Conservation (phyloP, 1,139 yeast genomes). For the Scheffersomyces insectosa region DNA sequence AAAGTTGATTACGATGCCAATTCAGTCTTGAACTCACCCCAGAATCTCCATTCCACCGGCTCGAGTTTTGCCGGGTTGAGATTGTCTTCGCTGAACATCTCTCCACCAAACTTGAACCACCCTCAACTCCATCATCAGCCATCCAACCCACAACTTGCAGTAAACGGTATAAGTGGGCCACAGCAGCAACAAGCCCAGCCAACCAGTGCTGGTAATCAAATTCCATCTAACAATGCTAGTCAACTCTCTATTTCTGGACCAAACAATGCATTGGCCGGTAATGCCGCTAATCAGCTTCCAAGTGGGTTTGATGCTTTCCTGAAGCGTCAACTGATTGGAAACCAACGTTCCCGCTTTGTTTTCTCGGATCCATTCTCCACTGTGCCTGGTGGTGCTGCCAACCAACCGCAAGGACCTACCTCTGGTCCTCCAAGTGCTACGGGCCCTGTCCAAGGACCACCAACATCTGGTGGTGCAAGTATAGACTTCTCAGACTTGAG, state of each 20-base stretch:
- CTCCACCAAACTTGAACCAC: constrained; percentile 27
- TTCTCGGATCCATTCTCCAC: constrained; percentile 65
- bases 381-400: constrained; percentile 6
- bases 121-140: constrained; percentile 14
- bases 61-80: constrained; percentile 29
- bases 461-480: constrained; percentile 11
- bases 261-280: neutral
- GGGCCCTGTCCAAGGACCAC: constrained; percentile 15
- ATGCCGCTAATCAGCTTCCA: constrained; percentile 6
- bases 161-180: neutral
- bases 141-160: constrained; percentile 2
- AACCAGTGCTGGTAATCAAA: neutral
- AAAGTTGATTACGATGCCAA: constrained; percentile 52
- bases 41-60: constrained; percentile 8
- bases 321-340: constrained; percentile 56
- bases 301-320: constrained; percentile 23
- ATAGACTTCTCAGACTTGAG: constrained; percentile 39
- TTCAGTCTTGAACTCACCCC: constrained; percentile 9
- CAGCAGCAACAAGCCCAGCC: constrained; percentile 5
- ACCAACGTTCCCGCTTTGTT: constrained; percentile 66
- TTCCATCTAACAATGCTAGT: neutral
- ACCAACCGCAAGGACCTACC: constrained; percentile 15
- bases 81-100: constrained; percentile 29
- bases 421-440: constrained; percentile 11
- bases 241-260: constrained; percentile 1